Conservation (phyloP, 2,329 filamentous ascomycete species). For the Stagonosporopsis vannaccii region DNA sequence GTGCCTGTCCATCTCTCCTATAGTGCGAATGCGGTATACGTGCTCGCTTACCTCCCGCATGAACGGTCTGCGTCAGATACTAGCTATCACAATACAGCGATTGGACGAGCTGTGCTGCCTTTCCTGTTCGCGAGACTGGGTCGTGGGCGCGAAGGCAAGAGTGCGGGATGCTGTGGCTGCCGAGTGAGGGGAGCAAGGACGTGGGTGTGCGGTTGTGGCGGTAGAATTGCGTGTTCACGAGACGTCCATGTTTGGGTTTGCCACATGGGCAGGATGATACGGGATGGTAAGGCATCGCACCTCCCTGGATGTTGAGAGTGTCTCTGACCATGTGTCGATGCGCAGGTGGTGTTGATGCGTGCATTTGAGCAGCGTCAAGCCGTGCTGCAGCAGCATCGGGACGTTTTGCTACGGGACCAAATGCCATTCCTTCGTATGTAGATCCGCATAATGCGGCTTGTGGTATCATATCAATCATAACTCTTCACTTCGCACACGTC, state of each 20-base stretch:
- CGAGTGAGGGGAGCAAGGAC: no score
- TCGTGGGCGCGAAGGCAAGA: no score
- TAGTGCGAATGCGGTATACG: background rate
- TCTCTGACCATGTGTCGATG: background rate
- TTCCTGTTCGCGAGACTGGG: no score
- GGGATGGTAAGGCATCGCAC: no score
- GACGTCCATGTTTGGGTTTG: no score
- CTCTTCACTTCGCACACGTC: no score
- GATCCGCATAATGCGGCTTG: background rate
- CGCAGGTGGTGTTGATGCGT: background rate
- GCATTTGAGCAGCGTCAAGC: background rate
- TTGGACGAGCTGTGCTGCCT: no score
- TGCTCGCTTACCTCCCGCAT: background rate
- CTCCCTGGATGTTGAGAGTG: no score
- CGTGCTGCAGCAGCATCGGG: background rate
- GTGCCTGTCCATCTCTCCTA: background rate
- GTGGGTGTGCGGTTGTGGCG: no score
- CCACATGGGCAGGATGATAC: no score
- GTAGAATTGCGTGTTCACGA: no score
- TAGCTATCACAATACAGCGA: background rate
- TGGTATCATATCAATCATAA: conserved; percentile 12
- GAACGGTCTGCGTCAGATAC: background rate
- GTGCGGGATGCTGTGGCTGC: no score
- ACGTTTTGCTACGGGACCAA: background rate
- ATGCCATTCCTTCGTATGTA: background rate